Conservation (phyloP, 2,329 filamentous ascomycete species). For the Colletotrichum gigasporum region DNA sequence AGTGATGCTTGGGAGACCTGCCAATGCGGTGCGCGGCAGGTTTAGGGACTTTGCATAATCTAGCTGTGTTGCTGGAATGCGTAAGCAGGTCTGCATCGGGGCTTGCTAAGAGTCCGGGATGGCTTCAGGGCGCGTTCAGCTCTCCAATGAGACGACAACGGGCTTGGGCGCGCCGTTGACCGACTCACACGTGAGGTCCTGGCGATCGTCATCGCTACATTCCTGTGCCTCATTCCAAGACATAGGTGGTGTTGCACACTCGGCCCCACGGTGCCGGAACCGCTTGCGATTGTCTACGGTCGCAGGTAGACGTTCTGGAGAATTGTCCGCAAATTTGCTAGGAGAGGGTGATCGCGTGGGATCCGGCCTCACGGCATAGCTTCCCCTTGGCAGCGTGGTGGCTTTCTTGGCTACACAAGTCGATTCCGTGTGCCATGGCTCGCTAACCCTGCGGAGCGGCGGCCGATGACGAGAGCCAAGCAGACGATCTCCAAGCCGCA, state of each 20-base stretch:
- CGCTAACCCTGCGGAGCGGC: slow-evolving; percentile 11
- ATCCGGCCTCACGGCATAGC: background rate
- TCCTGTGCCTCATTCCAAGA: slow-evolving; percentile 1
- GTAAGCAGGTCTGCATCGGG: background rate
- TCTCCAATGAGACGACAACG: background rate
- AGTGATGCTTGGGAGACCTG: background rate
- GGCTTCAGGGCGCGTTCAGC: background rate
- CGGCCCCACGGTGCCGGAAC: slow-evolving; percentile 9
- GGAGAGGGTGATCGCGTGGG: slow-evolving; percentile 6
- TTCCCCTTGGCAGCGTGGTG: slow-evolving; percentile 16
- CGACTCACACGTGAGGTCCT: slow-evolving; percentile 29
- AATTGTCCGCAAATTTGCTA: background rate
- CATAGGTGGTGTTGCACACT: background rate
- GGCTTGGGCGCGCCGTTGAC: slow-evolving; percentile 1
- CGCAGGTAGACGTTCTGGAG: background rate
- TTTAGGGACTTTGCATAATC: background rate
- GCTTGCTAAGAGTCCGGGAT: background rate
- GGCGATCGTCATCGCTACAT: slow-evolving; percentile 16
- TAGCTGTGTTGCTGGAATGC: background rate
- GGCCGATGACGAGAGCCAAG: slow-evolving; percentile 28
- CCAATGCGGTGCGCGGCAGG: background rate
- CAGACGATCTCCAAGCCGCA: slow-evolving; percentile 25
- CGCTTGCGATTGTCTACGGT: background rate
- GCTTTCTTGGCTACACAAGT: slow-evolving; percentile 19
- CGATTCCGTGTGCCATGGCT: slow-evolving; percentile 29